Evolutionary conservation across 2,329 filamentous ascomycete species (phyloP).

Genomic region (Microcyclospora tardicrescens): DNA sequence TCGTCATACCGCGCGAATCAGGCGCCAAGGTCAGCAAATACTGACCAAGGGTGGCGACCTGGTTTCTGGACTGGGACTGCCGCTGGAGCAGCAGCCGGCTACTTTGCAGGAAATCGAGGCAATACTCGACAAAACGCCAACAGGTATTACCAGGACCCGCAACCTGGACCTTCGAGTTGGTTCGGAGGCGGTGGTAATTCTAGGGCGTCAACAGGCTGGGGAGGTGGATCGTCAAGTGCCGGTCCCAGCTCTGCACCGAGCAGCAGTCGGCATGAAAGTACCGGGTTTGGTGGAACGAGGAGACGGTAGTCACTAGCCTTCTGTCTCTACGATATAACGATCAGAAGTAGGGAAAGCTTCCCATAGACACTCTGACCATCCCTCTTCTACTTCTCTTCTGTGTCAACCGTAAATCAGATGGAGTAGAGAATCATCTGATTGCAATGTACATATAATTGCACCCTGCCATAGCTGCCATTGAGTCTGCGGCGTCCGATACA

Average conservation of each 20-base stretch:
- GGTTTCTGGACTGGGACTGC: slow-evolving; percentile 64
- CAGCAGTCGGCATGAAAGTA: slow-evolving; percentile 20
- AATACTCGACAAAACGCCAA: neutral
- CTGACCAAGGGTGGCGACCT: slow-evolving; percentile 47
- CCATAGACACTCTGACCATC: too few relatives aligned
- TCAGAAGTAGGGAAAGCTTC: too few relatives aligned
- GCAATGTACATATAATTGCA: too few relatives aligned
- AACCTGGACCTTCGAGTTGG: slow-evolving; percentile 20
- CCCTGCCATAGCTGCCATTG: too few relatives aligned
- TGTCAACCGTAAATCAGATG: too few relatives aligned
- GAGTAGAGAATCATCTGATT: too few relatives aligned
- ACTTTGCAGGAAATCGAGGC: slow-evolving; percentile 35
- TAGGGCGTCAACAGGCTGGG: slow-evolving; percentile 1
- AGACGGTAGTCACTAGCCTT: slow-evolving; percentile 9
- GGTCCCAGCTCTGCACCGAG: slow-evolving; percentile 13
- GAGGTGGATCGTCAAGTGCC: slow-evolving; percentile 7
- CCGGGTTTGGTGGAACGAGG: slow-evolving; percentile 24
- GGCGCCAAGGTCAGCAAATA: slow-evolving; percentile 1
- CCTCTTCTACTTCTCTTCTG: too few relatives aligned
- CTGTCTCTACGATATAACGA: too few relatives aligned
- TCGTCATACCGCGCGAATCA: slow-evolving; percentile 4
- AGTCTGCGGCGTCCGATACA: too few relatives aligned
- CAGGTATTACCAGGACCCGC: slow-evolving; percentile 8
- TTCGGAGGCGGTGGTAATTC: slow-evolving; percentile 9
- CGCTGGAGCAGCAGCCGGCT: slow-evolving; percentile 56